Evolutionary conservation across 2,329 filamentous ascomycete species (phyloP).

Genomic region (Ceratocystis variospora): DNA sequence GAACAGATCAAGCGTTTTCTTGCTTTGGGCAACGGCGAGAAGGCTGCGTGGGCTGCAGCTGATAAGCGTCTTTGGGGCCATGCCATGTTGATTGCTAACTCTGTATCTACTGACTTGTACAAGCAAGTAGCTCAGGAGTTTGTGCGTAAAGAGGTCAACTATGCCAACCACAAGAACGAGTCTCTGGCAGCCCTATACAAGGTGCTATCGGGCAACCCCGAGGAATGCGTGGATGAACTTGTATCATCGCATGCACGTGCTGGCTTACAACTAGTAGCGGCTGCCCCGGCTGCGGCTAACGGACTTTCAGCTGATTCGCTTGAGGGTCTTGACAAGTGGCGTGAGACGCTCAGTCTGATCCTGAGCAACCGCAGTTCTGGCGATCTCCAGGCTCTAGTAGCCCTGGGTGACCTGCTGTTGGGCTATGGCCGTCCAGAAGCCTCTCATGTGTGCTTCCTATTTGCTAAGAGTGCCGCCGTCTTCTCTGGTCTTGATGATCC

Average conservation of each 20-base stretch:
- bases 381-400: conserved; percentile 65
- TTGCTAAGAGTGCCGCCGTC: conserved; percentile 55
- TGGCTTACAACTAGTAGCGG: conserved; percentile 80
- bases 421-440: conserved; percentile 83
- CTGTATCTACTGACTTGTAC: conserved; percentile 69
- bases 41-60: conserved; percentile 83
- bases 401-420: conserved; percentile 67
- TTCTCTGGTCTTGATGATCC: conserved; percentile 77
- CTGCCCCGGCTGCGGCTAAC: conserved; percentile 42
- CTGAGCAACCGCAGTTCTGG: conserved; percentile 67
- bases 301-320: conserved; percentile 50
- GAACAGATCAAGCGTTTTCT: conserved; percentile 61
- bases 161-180: conserved; percentile 63
- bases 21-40: conserved; percentile 69
- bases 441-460: conserved; percentile 85
- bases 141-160: conserved; percentile 85
- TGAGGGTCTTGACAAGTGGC: conserved; percentile 84
- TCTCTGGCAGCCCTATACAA: conserved; percentile 86
- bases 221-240: conserved; percentile 90
- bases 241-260: conserved; percentile 86
- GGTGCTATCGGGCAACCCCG: conserved; percentile 81
- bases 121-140: conserved; percentile 93
- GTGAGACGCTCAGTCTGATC: conserved; percentile 73
- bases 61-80: conserved; percentile 94
- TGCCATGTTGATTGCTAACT: conserved; percentile 74